phyloP scores from a whole-genome alignment of 176 grass and related monocot species.

The Calamus simplicifolius region DNA sequence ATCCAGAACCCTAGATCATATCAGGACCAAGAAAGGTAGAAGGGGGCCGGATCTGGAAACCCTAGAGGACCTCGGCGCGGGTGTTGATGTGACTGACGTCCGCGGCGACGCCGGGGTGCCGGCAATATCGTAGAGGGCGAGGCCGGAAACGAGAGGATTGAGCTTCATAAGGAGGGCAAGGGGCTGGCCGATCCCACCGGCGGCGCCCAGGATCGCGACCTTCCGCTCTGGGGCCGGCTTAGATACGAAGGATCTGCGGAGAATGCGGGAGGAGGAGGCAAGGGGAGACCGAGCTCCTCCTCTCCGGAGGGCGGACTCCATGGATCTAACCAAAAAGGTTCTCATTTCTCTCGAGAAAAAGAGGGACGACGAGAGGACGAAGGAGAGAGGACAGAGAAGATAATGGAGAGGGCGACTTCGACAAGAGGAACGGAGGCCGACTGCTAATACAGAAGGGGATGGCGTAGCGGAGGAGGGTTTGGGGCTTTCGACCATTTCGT shows the following conservation, averaged over 20 bases:
- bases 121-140: slow-evolving; percentile 46
- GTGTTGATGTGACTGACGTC: slow-evolving; percentile 45
- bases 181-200: slow-evolving; percentile 38
- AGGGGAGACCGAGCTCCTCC: too few species aligned
- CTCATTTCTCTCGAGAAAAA: slow-evolving; percentile 9
- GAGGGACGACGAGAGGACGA: neutral
- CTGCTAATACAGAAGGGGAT: too few species aligned
- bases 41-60: neutral
- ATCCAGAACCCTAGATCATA: slow-evolving; percentile 3
- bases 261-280: slow-evolving; percentile 1
- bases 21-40: neutral
- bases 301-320: too few species aligned
- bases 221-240: slow-evolving; percentile 20
- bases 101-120: slow-evolving; percentile 39
- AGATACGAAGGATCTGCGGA: slow-evolving; percentile 22
- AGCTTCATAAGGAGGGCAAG: slow-evolving; percentile 44
- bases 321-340: slow-evolving; percentile 19
- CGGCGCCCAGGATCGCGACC: slow-evolving; percentile 39
- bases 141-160: slow-evolving; percentile 41
- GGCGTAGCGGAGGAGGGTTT: too few species aligned
- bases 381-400: neutral
- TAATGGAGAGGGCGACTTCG: neutral
- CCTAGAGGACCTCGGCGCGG: slow-evolving; percentile 11
- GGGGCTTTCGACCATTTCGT: too few species aligned
- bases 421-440: neutral